Base-by-base conservation (phyloP, 1,284 basidiomycete species). In the Moesziomyces sp. region DNA sequence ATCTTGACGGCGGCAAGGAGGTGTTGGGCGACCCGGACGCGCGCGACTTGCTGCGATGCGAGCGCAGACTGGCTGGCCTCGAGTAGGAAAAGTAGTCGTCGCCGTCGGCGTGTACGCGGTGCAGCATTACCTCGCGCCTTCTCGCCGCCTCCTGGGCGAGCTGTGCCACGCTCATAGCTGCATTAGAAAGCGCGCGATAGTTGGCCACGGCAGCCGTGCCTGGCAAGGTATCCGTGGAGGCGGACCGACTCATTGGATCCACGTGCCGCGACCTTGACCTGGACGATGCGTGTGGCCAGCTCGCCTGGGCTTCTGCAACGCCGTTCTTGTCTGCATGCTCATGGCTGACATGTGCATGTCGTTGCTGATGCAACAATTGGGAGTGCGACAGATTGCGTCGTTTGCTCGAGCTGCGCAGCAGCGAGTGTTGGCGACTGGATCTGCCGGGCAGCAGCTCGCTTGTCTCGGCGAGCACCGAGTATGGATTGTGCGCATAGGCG, bases 151-250 rank as follows among this genome's bases (percentile, higher is more conserved):
- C 70, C 23, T 76, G 71, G 16, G 70, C 76, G 43, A 78, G 40
- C 42, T 76, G 69, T 2, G 76, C 76, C 5, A 78, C 74, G n/a
- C 61, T 64, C n/a, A 65, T 26, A 0, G 76, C 76, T 8, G 76
- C 73, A n/a, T 76, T 60, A 2, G 63, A 61, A 3, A 78, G 55
- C 10, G 76, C 71, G 5, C 76, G 54, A 26, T 76, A 76, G 28
- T 69, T 76, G 46, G 63, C 57, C 9, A 63, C 59, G 0, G 59
- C 46, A 5, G 47, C 49, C 16, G 34, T 34, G 16, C 48, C 42
- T 0, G 56, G 19, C 6, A 55, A 40, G 6, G 61, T 50, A n/a
- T 68, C 71, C 14, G 34, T 51, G 0, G 59, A 60, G 13, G 46
- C 57, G 6, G 35, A 40, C 6, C 70, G 52, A 30, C 52, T 64